phyloP scores from a whole-genome alignment of 345 rosid species.

The Populus euphratica region DNA sequence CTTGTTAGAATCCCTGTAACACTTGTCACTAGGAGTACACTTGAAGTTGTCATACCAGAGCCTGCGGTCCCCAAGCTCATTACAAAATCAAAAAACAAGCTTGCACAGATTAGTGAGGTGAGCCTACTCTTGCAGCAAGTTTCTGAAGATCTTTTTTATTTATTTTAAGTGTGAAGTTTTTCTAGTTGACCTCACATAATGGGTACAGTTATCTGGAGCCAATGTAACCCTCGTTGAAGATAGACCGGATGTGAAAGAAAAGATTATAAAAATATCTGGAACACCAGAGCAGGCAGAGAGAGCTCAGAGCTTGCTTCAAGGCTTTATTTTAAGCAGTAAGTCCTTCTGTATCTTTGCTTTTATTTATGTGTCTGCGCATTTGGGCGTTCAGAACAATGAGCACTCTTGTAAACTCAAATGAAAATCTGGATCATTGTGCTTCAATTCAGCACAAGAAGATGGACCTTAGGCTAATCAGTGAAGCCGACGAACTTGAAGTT shows the following conservation, averaged over 20 bases:
- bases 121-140: slow-evolving; percentile 12
- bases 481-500: not conserved
- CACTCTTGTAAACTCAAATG: not conserved
- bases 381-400: not conserved
- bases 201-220: slow-evolving; percentile 85
- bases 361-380: not conserved
- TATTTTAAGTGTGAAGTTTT: not conserved
- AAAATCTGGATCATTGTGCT: not conserved
- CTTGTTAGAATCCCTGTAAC: slow-evolving; percentile 58
- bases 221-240: slow-evolving; percentile 74
- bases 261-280: slow-evolving; percentile 81
- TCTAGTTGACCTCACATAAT: not conserved
- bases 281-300: slow-evolving; percentile 94
- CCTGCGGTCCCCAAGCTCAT: slow-evolving; percentile 77
- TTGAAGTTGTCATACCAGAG: slow-evolving; percentile 92
- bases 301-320: slow-evolving; percentile 97
- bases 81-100: slow-evolving; percentile 83
- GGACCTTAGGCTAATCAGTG: slow-evolving; percentile 31
- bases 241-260: slow-evolving; percentile 59
- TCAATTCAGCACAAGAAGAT: slow-evolving; percentile 70
- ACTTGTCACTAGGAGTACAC: slow-evolving; percentile 87
- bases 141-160: not conserved
- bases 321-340: slow-evolving; percentile 95
- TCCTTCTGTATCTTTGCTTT: slow-evolving; percentile 1
- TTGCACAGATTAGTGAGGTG: slow-evolving; percentile 92